Percentiles rank a stretch among this genome's conserved stretches.
phyloP scores from a whole-genome alignment of 2,329 filamentous ascomycete genomes.

The Exophiala oligosperma region DNA sequence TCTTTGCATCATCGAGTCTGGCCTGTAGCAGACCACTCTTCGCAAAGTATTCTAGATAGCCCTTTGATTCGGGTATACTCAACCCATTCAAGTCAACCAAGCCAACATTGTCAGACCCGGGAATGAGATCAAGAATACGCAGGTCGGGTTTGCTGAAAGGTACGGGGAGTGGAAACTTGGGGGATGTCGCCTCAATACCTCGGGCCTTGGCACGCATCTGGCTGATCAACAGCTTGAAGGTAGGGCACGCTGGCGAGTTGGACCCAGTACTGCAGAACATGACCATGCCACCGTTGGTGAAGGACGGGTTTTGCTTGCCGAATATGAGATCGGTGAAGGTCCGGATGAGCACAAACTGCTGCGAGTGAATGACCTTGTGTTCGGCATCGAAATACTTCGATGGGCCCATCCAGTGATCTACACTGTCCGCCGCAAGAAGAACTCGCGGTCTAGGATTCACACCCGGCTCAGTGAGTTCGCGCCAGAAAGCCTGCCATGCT shows the following conservation, averaged over 20 bases:
- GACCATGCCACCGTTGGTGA: conserved; percentile 75
- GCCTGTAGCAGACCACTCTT: conserved; percentile 76
- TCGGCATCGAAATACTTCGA: conserved; percentile 73
- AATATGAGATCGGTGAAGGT: conserved; percentile 73
- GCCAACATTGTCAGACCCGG: conserved; percentile 29
- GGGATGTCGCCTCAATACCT: conserved; percentile 35
- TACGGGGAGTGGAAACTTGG: conserved; percentile 48
- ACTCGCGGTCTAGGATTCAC: conserved; percentile 59
- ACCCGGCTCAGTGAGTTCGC: conserved; percentile 65
- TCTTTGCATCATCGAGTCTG: conserved; percentile 66
- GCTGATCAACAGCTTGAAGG: conserved; percentile 67
- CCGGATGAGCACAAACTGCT: conserved; percentile 75
- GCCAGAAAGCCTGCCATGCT: conserved; percentile 78
- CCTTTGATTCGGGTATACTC: conserved; percentile 70
- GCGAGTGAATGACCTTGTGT: conserved; percentile 76
- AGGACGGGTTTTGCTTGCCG: conserved; percentile 50
- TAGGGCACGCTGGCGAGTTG: conserved; percentile 65
- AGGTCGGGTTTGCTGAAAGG: conserved; percentile 55
- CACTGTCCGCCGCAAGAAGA: conserved; percentile 74
- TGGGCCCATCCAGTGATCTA: conserved; percentile 76
- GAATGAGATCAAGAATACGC: conserved; percentile 50
- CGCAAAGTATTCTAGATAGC: conserved; percentile 91
- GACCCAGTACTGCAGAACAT: conserved; percentile 72
- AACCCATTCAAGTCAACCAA: conserved; percentile 65
- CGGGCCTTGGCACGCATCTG: conserved; percentile 46